These are phyloP conservation scores for Trichoderma asperelloides DNA, from an alignment of 495 filamentous ascomycete genomes.

Conservation along the genomic window DNA sequence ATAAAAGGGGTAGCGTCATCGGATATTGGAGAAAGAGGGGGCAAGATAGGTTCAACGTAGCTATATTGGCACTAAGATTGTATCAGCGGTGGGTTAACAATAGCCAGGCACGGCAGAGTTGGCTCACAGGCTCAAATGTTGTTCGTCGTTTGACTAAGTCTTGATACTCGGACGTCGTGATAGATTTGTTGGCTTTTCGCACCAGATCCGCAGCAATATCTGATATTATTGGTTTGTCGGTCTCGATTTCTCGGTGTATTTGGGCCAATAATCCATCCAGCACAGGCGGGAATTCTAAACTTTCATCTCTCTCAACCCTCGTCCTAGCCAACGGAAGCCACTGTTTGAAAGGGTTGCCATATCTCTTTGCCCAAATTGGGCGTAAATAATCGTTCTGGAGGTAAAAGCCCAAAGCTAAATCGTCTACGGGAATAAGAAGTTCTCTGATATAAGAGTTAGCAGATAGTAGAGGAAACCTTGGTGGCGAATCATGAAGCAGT, in stretches of 20 bases:
- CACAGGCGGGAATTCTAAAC: not conserved
- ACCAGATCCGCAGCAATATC: not conserved
- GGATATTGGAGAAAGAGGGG: conserved; percentile 6
- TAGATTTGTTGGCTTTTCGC: not conserved
- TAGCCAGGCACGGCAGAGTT: not conserved
- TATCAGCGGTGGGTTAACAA: not conserved
- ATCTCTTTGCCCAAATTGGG: not conserved
- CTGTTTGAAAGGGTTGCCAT: not conserved
- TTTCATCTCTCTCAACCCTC: not conserved
- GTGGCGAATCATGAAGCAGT: not conserved
- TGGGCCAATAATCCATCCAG: not conserved
- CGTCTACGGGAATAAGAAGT: not conserved
- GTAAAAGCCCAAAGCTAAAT: not conserved
- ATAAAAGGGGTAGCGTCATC: not conserved
- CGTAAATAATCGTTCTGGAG: not conserved
- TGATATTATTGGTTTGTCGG: not conserved
- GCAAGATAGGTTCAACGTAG: not conserved
- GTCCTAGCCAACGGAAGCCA: conserved; percentile 1
- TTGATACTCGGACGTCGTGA: not conserved
- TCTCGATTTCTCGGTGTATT: not conserved
- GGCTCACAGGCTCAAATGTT: not conserved
- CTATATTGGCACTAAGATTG: not conserved
- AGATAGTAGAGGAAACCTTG: not conserved
- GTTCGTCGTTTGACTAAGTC: not conserved
- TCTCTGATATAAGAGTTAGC: not conserved